Evolutionary conservation across 352 stramenopile genomes (phyloP).

Genomic region (Globisporangium middletonii): DNA sequence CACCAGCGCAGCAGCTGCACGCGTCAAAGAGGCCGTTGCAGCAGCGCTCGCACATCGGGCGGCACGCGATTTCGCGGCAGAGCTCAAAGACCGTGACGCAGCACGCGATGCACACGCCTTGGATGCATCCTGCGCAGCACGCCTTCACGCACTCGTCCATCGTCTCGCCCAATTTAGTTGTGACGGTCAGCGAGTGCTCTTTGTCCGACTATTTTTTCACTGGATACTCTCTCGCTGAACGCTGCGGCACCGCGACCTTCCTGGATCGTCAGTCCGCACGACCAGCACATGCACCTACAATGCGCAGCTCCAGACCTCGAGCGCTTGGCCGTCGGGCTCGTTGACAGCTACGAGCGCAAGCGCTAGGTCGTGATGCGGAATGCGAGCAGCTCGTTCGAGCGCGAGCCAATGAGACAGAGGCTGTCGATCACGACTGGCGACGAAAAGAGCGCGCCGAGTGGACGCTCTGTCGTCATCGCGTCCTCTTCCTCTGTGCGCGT

Average conservation of each 20-base stretch:
- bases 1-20: constrained; percentile 9
- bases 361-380: constrained; percentile 9
- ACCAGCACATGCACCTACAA: too few relatives aligned
- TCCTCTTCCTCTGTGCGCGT: not conserved
- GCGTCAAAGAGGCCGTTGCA: constrained; percentile 10
- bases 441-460: constrained; percentile 41
- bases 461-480: too few relatives aligned
- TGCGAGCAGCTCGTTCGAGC: constrained; percentile 35
- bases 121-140: constrained; percentile 5
- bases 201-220: too few relatives aligned
- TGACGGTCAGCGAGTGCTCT: not conserved
- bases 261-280: too few relatives aligned
- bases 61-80: constrained; percentile 10
- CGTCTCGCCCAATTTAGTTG: not conserved
- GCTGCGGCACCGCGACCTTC: too few relatives aligned
- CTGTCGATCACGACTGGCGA: constrained; percentile 45
- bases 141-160: constrained; percentile 6
- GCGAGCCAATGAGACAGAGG: constrained; percentile 42
- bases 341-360: too few relatives aligned
- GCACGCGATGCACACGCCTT: constrained; percentile 12
- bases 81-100: constrained; percentile 4
- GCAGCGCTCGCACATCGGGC: constrained; percentile 6
- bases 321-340: too few relatives aligned
- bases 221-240: too few relatives aligned
- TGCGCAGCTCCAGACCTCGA: too few relatives aligned